phyloP scores from a whole-genome alignment of 225 moss, liverwort and hornwort genomes.

The Anthoceros angustus region DNA sequence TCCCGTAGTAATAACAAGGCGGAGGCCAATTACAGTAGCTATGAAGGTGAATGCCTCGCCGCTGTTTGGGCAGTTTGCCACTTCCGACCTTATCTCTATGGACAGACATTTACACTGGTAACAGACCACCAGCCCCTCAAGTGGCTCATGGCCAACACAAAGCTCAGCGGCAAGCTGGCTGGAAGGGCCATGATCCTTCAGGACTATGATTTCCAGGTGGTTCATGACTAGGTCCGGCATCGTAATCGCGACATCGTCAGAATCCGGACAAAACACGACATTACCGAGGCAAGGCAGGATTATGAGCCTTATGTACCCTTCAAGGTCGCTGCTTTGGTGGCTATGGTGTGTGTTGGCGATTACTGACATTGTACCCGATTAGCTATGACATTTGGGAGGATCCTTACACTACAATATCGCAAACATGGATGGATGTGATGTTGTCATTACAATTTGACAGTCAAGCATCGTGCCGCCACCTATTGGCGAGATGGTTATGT shows the following conservation, averaged over 20 bases:
- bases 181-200: constrained; percentile 4
- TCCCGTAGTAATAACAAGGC: constrained; percentile 7
- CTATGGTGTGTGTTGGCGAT: too few relatives aligned
- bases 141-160: constrained; percentile 7
- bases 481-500: not conserved
- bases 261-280: not conserved
- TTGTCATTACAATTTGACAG: too few relatives aligned
- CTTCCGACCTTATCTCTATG: constrained; percentile 4
- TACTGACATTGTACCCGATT: too few relatives aligned
- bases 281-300: not conserved
- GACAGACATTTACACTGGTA: not conserved
- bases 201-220: constrained; percentile 8
- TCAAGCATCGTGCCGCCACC: not conserved
- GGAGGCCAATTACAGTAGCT: not conserved
- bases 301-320: not conserved
- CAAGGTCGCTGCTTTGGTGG: not conserved
- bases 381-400: too few relatives aligned
- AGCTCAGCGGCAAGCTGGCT: constrained; percentile 4
- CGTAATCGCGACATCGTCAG: not conserved
- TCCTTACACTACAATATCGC: too few relatives aligned
- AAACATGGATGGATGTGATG: too few relatives aligned
- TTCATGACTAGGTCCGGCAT: not conserved
- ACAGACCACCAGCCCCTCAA: not conserved
- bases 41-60: constrained; percentile 9
- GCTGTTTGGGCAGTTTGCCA: not conserved